Evolutionary conservation across 2,329 filamentous ascomycete genomes (phyloP).

Genomic region (Sclerotinia spermophila): DNA sequence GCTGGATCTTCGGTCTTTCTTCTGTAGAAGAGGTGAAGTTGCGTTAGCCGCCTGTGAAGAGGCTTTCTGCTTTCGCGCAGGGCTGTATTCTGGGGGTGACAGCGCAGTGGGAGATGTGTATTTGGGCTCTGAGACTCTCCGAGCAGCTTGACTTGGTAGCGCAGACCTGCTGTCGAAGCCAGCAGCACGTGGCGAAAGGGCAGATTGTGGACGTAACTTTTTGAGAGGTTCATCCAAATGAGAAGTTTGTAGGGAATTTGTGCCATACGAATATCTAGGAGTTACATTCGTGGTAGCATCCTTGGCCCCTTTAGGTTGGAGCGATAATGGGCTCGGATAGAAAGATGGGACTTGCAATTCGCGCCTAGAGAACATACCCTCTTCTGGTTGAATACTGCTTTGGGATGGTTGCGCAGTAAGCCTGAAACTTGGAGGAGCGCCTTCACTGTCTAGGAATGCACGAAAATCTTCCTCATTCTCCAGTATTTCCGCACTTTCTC

Average conservation of each 20-base stretch:
- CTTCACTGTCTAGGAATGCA: conserved; percentile 2
- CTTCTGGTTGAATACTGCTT: conserved; percentile 16
- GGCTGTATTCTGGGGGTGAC: background rate
- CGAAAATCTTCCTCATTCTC: background rate
- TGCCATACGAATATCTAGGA: conserved; percentile 12
- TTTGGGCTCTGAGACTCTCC: background rate
- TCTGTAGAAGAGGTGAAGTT: background rate
- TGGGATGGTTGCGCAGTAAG: conserved; percentile 3
- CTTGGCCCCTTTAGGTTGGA: conserved; percentile 20
- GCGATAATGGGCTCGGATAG: background rate
- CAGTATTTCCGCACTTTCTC: background rate
- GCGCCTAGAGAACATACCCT: conserved; percentile 15
- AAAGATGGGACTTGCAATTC: background rate
- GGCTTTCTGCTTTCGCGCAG: background rate
- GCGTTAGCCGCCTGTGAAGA: background rate
- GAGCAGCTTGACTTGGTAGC: conserved; percentile 9
- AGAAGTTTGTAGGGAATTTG: background rate
- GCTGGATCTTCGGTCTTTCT: conserved; percentile 16
- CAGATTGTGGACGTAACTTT: background rate
- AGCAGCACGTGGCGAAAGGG: conserved; percentile 7
- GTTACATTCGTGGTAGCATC: conserved; percentile 21
- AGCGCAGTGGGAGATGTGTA: background rate
- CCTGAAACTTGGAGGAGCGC: background rate
- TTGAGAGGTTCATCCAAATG: background rate
- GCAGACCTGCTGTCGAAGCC: conserved; percentile 2